Evolutionary conservation across 176 grass and related monocot species (phyloP).

Genomic region (Zizania latifolia): DNA sequence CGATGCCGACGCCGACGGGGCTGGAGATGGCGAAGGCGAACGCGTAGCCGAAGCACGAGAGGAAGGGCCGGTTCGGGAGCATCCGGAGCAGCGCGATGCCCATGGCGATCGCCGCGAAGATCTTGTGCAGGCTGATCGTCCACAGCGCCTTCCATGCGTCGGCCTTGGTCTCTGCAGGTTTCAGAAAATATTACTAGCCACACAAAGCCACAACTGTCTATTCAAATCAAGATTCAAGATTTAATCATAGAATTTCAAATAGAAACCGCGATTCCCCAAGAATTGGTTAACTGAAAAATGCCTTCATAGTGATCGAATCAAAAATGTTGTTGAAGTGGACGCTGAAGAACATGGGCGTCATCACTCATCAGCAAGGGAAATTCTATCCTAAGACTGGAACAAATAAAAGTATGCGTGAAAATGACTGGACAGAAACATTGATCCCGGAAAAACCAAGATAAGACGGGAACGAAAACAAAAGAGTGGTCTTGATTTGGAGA

Average conservation of each 20-base stretch:
- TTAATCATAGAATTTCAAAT: background rate
- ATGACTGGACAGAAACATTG: conserved; percentile 4
- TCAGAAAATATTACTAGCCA: background rate
- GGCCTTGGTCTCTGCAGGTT: conserved; percentile 66
- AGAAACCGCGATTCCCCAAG: background rate
- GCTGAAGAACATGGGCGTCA: background rate
- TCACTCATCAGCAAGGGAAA: background rate
- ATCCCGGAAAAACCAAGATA: background rate
- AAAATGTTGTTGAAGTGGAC: background rate
- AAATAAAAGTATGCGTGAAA: conserved; percentile 19
- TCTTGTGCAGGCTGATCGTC: conserved; percentile 97
- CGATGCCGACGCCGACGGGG: conserved; percentile 66
- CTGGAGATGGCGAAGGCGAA: conserved; percentile 88
- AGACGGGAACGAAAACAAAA: background rate
- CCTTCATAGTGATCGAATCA: background rate
- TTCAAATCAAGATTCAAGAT: background rate
- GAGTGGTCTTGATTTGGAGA: background rate
- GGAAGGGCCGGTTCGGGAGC: conserved; percentile 66
- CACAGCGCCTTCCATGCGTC: conserved; percentile 94
- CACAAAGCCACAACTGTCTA: background rate
- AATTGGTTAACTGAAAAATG: background rate
- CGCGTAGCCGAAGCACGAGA: conserved; percentile 66
- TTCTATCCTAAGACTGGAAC: background rate
- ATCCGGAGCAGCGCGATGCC: conserved; percentile 83
- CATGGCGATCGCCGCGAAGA: conserved; percentile 95